Evolutionary conservation across 176 grass and related monocot genomes (phyloP).

Genomic region (Hsuehochloa calcarea): DNA sequence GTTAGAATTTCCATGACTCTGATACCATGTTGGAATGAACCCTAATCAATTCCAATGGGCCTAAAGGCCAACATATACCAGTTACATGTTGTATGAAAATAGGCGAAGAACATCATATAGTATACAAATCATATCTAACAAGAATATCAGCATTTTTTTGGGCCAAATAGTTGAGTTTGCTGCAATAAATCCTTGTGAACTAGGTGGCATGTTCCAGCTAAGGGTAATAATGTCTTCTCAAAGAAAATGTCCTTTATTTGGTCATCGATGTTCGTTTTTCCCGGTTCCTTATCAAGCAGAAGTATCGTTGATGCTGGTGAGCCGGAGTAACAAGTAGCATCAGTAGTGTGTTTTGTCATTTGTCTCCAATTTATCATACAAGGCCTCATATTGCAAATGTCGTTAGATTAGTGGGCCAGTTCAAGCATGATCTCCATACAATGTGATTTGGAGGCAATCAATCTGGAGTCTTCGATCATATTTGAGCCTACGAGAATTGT

Average conservation of each 20-base stretch:
- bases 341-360: background rate
- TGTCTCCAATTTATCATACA: background rate
- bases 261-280: background rate
- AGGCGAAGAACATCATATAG: too few species aligned
- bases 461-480: background rate
- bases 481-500: background rate
- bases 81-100: too few species aligned
- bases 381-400: constrained; percentile 7
- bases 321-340: background rate
- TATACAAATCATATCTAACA: too few species aligned
- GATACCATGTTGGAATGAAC: too few species aligned
- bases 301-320: background rate
- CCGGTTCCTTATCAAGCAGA: background rate
- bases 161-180: background rate
- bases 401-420: background rate
- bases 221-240: too few species aligned
- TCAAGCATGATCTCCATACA: background rate
- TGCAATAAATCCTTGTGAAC: background rate
- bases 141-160: too few species aligned
- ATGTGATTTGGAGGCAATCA: background rate
- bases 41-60: too few species aligned
- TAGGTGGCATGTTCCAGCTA: background rate
- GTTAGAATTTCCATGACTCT: too few species aligned
- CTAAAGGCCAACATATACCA: too few species aligned
- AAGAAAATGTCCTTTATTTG: background rate